These are phyloP conservation scores for Haplographium delicatum DNA, from an alignment of 495 filamentous ascomycete species.

Conservation along the genomic window DNA sequence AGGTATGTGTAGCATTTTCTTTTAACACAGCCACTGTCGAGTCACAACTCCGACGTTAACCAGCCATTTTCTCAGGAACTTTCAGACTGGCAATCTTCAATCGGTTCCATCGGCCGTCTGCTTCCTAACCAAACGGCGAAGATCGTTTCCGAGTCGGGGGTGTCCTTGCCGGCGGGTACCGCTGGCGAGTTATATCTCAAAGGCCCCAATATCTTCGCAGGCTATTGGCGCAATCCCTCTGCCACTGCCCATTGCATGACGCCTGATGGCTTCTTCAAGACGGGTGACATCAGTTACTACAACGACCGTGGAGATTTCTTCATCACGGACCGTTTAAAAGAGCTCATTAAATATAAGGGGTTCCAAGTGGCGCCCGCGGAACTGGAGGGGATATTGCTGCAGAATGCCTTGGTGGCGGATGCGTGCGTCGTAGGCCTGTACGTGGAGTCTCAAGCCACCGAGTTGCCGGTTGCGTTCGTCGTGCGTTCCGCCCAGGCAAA, in stretches of 20 bases:
- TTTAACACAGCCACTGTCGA: too few species aligned
- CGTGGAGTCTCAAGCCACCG: conserved; percentile 58
- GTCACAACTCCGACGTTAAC: background rate
- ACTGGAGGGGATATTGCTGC: conserved; percentile 63
- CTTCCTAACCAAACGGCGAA: conserved; percentile 76
- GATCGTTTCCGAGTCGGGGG: conserved; percentile 45
- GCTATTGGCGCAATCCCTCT: conserved; percentile 57
- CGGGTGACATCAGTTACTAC: conserved; percentile 59
- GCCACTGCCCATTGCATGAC: conserved; percentile 52
- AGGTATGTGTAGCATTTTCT: too few species aligned
- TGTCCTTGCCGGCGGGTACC: conserved; percentile 42
- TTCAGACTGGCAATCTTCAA: conserved; percentile 63
- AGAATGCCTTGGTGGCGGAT: conserved; percentile 66
- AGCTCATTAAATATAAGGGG: conserved; percentile 65
- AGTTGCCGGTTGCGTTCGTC: conserved; percentile 77
- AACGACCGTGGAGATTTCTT: conserved; percentile 51
- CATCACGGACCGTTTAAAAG: conserved; percentile 63
- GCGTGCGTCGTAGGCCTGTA: conserved; percentile 75
- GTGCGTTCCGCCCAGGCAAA: conserved; percentile 50
- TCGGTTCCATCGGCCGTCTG: conserved; percentile 75
- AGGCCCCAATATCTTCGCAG: conserved; percentile 58
- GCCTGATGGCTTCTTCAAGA: conserved; percentile 59
- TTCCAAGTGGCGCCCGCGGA: conserved; percentile 73
- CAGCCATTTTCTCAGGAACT: background rate
- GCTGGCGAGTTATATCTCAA: conserved; percentile 62